Percentiles rank a stretch among this genome's conserved stretches.
These are phyloP conservation scores for Pseudozyma tsukubaensis DNA, from an alignment of 1,284 basidiomycete species.

Conservation along the genomic window DNA sequence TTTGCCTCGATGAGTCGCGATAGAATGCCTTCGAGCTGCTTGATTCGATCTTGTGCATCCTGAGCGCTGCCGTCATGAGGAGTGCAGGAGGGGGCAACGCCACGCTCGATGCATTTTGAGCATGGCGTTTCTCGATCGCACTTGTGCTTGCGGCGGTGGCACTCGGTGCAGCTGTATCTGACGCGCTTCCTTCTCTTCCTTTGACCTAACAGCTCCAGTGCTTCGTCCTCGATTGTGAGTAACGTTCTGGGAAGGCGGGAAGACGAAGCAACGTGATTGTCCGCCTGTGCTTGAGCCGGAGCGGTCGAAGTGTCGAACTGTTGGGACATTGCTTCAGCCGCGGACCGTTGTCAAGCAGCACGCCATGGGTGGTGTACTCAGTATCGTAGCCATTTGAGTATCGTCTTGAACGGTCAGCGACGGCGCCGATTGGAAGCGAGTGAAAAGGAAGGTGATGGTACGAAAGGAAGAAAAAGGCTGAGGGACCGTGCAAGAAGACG, in stretches of 20 bases:
- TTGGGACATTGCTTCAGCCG: too few species aligned
- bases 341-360: too few species aligned
- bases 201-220: slow-evolving; percentile 21
- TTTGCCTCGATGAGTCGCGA: slow-evolving; percentile 9
- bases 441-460: too few species aligned
- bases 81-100: slow-evolving; percentile 18
- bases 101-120: slow-evolving; percentile 30
- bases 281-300: not conserved
- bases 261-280: not conserved
- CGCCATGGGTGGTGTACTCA: too few species aligned
- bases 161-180: slow-evolving; percentile 42
- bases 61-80: slow-evolving; percentile 22
- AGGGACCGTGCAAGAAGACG: too few species aligned
- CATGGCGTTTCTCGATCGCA: slow-evolving; percentile 41
- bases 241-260: not conserved
- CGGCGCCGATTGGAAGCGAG: too few species aligned
- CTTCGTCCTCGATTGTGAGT: slow-evolving; percentile 4
- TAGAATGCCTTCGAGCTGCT: slow-evolving; percentile 20
- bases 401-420: too few species aligned
- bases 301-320: too few species aligned
- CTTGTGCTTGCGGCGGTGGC: slow-evolving; percentile 42
- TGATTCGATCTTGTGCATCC: slow-evolving; percentile 16
- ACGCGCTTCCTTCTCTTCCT: slow-evolving; percentile 23
- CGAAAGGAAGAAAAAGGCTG: too few species aligned
- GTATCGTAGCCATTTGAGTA: too few species aligned